Base-by-base conservation (phyloP, 805 yeast species). In the Yamadazyma ubonensis region DNA sequence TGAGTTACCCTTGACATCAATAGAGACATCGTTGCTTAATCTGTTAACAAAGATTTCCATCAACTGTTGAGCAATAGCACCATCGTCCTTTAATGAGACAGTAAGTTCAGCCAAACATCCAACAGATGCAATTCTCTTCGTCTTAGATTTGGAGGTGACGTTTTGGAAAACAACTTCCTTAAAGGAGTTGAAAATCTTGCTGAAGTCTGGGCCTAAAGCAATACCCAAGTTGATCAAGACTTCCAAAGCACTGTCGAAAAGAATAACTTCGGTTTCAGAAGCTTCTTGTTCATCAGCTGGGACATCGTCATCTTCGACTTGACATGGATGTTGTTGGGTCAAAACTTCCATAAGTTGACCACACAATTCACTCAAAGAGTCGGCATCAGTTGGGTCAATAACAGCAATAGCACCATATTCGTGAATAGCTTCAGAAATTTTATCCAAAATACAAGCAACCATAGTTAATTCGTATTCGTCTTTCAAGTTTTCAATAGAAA, bases 41-140 rank as follows among this genome's bases (percentile, higher is more conserved):
- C 83, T 81, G 44, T 78, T 73, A 36, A 76, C 70, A 58, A 93
- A 83, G 28, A 83, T 70, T 58, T 81, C 79, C 54, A 88, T 67
- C 56, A 93, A 69, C 49, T 84, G 87, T 48, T 79, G 76, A 27
- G 81, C 64, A 67, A 72, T 83, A 43, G 87, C 86, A 55, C 86
- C 79, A 43, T 71, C 54, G 27, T 68, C 67, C 56, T 82, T 80
- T 72, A 93, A 68, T 42, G 90, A 90, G 41, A 76, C 76, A 37
- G 86, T 78, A 46, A 93, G 81, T 63, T 91, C 99, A 33, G 98
- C 96, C 47, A 88, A 71, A 29, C 93, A 86, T 47, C 98, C 98
- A 47, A 86, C 78, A 33, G 95, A 83, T 39, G 85, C 75, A 22
- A 86, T 84, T 61, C 97, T 80, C 73, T 86, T 90, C 51, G 75